phyloP scores from a whole-genome alignment of 2,329 filamentous ascomycete species.

The Xylariales sp. region DNA sequence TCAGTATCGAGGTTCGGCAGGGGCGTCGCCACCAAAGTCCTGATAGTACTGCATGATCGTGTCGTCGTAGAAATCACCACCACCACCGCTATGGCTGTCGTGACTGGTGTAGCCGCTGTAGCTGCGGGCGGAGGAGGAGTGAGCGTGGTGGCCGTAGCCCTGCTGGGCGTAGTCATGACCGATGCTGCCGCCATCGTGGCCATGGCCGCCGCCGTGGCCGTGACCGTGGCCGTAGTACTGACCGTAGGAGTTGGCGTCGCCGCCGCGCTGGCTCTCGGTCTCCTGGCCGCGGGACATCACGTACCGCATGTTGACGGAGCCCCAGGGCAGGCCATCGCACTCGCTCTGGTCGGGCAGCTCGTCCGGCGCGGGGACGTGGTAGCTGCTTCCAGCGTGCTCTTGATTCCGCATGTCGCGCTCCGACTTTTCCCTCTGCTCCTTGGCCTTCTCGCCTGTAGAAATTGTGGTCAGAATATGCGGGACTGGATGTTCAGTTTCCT shows the following conservation, averaged over 20 bases:
- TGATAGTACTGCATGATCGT: no score
- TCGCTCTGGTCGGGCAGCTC: conserved; percentile 51
- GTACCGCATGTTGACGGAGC: conserved; percentile 58
- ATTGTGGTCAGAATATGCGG: conserved; percentile 8
- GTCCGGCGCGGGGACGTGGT: conserved; percentile 54
- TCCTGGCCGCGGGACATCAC: conserved; percentile 48
- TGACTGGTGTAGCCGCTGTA: background rate
- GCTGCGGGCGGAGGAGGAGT: background rate
- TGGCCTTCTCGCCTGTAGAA: conserved; percentile 61
- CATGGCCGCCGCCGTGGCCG: background rate
- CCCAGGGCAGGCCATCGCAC: conserved; percentile 68
- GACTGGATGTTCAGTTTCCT: background rate
- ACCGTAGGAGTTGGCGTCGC: conserved; percentile 10
- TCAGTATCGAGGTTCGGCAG: no score
- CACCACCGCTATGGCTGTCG: background rate
- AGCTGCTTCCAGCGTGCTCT: conserved; percentile 59
- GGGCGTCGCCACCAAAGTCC: no score
- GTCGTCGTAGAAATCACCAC: background rate
- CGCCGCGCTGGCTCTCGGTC: conserved; percentile 38
- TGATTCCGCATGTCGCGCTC: conserved; percentile 62
- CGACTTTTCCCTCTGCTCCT: conserved; percentile 61
- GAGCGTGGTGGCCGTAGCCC: background rate
- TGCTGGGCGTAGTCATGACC: background rate
- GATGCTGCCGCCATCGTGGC: background rate
- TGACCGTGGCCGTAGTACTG: background rate